phyloP scores from a whole-genome alignment of 768 basidiomycete species.

The Tephrocybe sp. region DNA sequence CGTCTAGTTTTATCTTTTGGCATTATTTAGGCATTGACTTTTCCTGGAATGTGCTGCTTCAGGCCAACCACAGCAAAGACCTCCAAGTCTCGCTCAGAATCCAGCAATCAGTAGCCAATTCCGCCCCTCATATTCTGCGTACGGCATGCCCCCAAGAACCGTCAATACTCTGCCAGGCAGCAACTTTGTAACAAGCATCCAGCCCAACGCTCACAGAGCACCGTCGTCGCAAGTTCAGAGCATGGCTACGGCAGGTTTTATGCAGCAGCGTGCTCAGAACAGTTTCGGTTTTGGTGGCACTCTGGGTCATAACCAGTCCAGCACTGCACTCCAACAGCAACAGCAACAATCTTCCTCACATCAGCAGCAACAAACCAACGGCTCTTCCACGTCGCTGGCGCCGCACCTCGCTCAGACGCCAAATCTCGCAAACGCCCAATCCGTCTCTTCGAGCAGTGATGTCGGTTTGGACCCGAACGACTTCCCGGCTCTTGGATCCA shows the following conservation, averaged over 20 bases:
- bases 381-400: slow-evolving; percentile 47
- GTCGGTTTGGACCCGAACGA: slow-evolving; percentile 83
- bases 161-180: slow-evolving; percentile 46
- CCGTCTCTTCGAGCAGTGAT: slow-evolving; percentile 66
- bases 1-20: slow-evolving; percentile 18
- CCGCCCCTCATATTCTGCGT: slow-evolving; percentile 52
- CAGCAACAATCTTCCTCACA: slow-evolving; percentile 41
- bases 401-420: slow-evolving; percentile 57
- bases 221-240: slow-evolving; percentile 51
- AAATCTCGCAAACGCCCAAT: slow-evolving; percentile 50
- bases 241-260: slow-evolving; percentile 59
- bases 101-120: slow-evolving; percentile 62
- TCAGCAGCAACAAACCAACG: slow-evolving; percentile 55
- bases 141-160: slow-evolving; percentile 60
- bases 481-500: slow-evolving; percentile 81
- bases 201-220: slow-evolving; percentile 59
- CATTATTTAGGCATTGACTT: slow-evolving; percentile 18
- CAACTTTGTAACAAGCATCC: slow-evolving; percentile 57
- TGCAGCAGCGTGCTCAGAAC: slow-evolving; percentile 61
- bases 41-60: slow-evolving; percentile 25
- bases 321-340: slow-evolving; percentile 40
- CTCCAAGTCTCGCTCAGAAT: slow-evolving; percentile 69
- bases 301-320: slow-evolving; percentile 48
- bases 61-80: slow-evolving; percentile 83
- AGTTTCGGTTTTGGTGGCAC: slow-evolving; percentile 64